These are phyloP conservation scores for Gymnopilus dilepis DNA, from an alignment of 768 basidiomycete species.

Conservation along the genomic window DNA sequence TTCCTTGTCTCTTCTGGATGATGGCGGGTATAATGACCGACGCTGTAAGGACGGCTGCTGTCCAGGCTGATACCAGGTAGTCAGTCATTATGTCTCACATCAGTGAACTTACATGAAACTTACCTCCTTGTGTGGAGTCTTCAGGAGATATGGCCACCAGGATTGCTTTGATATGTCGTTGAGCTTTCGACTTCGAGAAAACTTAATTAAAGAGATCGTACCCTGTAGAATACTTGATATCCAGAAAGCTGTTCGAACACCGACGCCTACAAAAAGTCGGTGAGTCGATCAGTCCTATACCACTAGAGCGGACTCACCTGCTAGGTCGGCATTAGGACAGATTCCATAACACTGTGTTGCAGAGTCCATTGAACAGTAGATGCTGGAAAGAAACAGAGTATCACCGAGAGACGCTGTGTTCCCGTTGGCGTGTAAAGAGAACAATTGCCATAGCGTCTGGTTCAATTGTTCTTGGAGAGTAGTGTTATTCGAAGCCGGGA, in stretches of 20 bases:
- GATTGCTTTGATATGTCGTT: conserved; percentile 10
- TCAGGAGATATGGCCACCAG: conserved; percentile 20
- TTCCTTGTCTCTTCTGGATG: conserved; percentile 18
- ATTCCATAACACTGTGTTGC: conserved; percentile 19
- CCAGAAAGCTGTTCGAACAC: conserved; percentile 23
- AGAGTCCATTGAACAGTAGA: conserved; percentile 21
- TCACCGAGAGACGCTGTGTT: background rate
- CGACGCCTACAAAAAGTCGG: conserved; percentile 13
- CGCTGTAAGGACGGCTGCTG: conserved; percentile 21
- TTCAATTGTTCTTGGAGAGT: conserved; percentile 11
- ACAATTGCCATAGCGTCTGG: conserved; percentile 11
- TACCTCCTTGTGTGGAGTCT: conserved; percentile 23
- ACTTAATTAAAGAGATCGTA: background rate
- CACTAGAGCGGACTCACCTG: conserved; percentile 8
- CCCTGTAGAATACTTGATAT: conserved; percentile 23
- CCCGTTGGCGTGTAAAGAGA: background rate
- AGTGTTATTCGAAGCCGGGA: conserved; percentile 10
- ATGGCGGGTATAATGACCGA: conserved; percentile 23
- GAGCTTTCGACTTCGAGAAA: background rate
- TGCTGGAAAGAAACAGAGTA: conserved; percentile 4
- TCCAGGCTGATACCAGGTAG: no score
- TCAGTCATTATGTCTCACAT: background rate
- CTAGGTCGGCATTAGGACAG: conserved; percentile 25
- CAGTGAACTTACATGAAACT: background rate
- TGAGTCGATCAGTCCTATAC: background rate